Evolutionary conservation across 345 rosid genomes (phyloP), one percentile per base, ranked within the genome.

Genomic region (Rubroshorea leprosula): DNA sequence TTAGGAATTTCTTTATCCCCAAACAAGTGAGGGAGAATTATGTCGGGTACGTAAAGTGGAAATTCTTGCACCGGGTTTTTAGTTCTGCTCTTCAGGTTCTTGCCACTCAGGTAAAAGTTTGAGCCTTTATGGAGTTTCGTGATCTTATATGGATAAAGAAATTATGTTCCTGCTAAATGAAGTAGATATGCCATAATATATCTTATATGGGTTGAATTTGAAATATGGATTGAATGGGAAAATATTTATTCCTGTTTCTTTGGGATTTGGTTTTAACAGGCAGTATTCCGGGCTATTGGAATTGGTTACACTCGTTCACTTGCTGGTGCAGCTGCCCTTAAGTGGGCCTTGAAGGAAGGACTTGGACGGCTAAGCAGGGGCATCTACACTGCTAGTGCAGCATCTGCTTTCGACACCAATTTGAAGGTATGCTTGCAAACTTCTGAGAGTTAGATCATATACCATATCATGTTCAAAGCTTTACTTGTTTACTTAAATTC

Each of bases 31-130:
- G 63, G 15, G 74, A 75, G 16, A 74, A 74, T 51, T 90, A 90
- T 51, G 47, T 85, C 68, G 74, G 71, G 13, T 90, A 85, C 62
- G 96, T 90, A 8, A 84, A 90, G 68, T 90, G 97, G 97, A 90
- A 90, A 78, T 64, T 90, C 31, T 74, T 87, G 73, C 97, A 90
- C 73, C 76, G 97, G 46, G 85, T 90, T 64, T 90, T 80, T 74
- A 90, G 97, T 85, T 87, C 97, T 20, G 85, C 93, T 23, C 71
- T 90, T 8, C 97, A 87, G 63, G 96, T 90, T 77, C 88, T 90
- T 74, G 97, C 97, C 56, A 90, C 97, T 71, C 97, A 90, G 89
- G 97, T 90, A 57, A 58, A 25, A 19, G 48, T 5, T 48, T 43
- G 1, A 29, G 7, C 26, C 8, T 31, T 7, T 31, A 15, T 31